Evolutionary conservation across 2,329 filamentous ascomycete species (phyloP).

Genomic region (Cordyceps cateniannulata): DNA sequence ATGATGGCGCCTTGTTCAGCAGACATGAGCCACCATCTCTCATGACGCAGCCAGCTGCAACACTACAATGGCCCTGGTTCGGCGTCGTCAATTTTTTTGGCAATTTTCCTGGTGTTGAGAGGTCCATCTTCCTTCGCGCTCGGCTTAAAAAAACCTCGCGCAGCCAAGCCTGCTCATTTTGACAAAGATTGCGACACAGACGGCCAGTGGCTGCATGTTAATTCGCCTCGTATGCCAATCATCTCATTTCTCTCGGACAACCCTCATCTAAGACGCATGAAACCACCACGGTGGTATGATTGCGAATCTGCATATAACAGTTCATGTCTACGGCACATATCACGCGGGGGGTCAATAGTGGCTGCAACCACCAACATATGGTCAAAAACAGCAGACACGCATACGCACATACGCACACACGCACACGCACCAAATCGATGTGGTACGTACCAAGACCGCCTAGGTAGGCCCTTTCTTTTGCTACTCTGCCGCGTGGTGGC

Average conservation of each 20-base stretch:
- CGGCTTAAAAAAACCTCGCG: not conserved
- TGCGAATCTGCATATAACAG: not conserved
- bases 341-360: not conserved
- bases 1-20: not conserved
- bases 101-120: not conserved
- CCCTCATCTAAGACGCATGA: not conserved
- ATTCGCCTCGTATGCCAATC: not conserved
- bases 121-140: not conserved
- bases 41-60: not conserved
- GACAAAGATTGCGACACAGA: not conserved
- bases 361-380: not conserved
- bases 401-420: not conserved
- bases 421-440: not conserved
- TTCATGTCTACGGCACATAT: not conserved
- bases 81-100: not conserved
- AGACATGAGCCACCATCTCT: not conserved
- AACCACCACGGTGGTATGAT: not conserved
- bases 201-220: not conserved
- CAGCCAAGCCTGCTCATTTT: not conserved
- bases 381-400: not conserved
- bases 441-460: not conserved
- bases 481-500: not conserved
- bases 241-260: not conserved
- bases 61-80: not conserved
- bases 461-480: not conserved